These are phyloP conservation scores for Podospora pseudoanserina DNA, from an alignment of 495 filamentous ascomycete species.

Conservation along the genomic window DNA sequence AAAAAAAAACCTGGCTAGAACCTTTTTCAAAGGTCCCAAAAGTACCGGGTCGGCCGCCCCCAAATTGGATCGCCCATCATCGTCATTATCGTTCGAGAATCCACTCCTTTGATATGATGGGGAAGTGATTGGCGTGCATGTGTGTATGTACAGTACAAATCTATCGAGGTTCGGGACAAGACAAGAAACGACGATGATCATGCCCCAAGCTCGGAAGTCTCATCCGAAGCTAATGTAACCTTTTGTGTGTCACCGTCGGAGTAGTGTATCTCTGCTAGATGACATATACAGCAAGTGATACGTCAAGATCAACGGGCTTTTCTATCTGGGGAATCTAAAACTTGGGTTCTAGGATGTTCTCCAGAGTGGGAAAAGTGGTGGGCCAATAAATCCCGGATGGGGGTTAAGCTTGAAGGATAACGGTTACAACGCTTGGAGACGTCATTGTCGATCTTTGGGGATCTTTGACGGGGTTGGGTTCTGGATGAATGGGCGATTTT, in stretches of 20 bases:
- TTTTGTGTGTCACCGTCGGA: neutral
- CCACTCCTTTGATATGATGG: neutral
- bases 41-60: neutral
- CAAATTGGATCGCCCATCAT: neutral
- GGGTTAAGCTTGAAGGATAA: neutral
- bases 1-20: neutral
- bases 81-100: neutral
- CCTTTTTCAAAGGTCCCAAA: neutral
- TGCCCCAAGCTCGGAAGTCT: neutral
- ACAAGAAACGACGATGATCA: neutral
- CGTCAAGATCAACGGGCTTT: neutral
- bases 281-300: neutral
- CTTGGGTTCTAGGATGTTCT: too few species aligned
- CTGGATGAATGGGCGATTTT: neutral
- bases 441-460: neutral
- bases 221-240: neutral
- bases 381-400: neutral
- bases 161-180: neutral
- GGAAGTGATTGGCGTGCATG: neutral
- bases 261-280: too few species aligned
- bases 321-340: neutral
- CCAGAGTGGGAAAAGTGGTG: too few species aligned
- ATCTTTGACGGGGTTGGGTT: neutral
- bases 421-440: neutral
- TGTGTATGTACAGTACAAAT: too few species aligned